A percentile compares a stretch with the other conserved stretches of the same genome.
These are phyloP conservation scores for Euphorbia pulcherrima DNA, from an alignment of 345 rosid genomes.

Conservation along the genomic window DNA sequence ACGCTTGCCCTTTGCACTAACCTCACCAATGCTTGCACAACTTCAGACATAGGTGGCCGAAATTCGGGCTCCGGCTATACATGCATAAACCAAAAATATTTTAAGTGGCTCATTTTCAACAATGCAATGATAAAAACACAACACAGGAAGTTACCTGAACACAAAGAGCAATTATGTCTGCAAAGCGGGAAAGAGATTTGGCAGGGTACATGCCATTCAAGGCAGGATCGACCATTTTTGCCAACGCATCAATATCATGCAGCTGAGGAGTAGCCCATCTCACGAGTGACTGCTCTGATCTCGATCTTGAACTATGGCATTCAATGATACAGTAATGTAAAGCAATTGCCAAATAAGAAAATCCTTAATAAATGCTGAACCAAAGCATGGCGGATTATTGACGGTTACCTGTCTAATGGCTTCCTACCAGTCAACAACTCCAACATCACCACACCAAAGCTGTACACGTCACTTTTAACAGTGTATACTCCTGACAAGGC, in stretches of 20 bases:
- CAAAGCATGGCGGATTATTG: constrained; percentile 1
- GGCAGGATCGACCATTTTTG: constrained; percentile 95
- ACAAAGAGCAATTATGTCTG: constrained; percentile 91
- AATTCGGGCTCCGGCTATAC: constrained; percentile 95
- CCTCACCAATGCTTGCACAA: constrained; percentile 88
- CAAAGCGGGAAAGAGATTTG: constrained; percentile 93
- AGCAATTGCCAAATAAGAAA: neutral
- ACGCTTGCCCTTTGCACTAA: constrained; percentile 91
- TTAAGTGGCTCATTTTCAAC: neutral
- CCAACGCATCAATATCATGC: constrained; percentile 91
- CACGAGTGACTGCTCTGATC: constrained; percentile 94
- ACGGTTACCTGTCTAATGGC: constrained; percentile 86
- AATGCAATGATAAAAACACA: too few relatives aligned
- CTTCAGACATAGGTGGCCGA: constrained; percentile 99
- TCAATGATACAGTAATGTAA: constrained; percentile 1
- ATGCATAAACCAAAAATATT: constrained; percentile 6
- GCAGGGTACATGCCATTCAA: constrained; percentile 98
- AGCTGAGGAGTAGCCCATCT: constrained; percentile 99
- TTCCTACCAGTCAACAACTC: constrained; percentile 95
- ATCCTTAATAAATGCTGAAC: neutral
- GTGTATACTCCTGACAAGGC: constrained; percentile 93
- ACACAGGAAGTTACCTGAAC: constrained; percentile 63
- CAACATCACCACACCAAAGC: constrained; percentile 98
- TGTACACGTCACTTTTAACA: constrained; percentile 95
- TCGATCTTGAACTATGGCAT: constrained; percentile 62